These are phyloP conservation scores for Medicago truncatula DNA, from an alignment of 306 rosid genomes.

Conservation along the genomic window DNA sequence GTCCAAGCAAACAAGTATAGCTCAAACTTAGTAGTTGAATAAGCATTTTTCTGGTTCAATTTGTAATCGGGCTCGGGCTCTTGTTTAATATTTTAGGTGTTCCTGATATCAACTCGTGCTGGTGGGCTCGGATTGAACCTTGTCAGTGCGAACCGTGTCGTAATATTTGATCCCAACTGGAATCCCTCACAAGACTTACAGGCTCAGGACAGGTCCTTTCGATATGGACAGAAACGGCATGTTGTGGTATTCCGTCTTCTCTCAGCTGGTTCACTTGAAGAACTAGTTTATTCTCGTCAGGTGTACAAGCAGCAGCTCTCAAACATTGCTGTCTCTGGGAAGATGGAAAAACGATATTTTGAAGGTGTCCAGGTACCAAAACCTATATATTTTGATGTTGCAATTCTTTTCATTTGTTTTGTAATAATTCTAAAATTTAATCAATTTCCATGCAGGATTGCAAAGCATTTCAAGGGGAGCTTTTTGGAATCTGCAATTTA, in stretches of 20 bases:
- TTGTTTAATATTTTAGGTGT: constrained; percentile 65
- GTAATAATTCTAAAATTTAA: constrained; percentile 7
- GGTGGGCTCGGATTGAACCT: constrained; percentile 98
- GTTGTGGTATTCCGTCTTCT: constrained; percentile 91
- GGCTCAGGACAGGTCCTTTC: constrained; percentile 96
- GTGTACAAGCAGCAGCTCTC: constrained; percentile 95
- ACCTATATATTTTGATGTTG: constrained; percentile 33
- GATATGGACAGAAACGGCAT: constrained; percentile 93
- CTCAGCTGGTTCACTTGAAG: constrained; percentile 94
- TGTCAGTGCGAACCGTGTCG: constrained; percentile 96
- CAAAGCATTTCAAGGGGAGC: constrained; percentile 94
- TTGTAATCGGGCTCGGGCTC: constrained; percentile 19
- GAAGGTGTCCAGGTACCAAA: constrained; percentile 92
- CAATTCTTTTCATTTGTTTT: neutral
- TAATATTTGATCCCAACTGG: constrained; percentile 97
- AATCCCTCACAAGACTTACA: constrained; percentile 97
- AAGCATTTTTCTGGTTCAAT: constrained; percentile 30
- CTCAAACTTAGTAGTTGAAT: constrained; percentile 35
- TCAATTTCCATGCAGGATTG: constrained; percentile 64
- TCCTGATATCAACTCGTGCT: constrained; percentile 93
- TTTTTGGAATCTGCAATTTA: constrained; percentile 90
- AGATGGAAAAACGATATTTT: constrained; percentile 91
- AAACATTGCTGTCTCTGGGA: constrained; percentile 91
- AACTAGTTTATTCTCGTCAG: constrained; percentile 92
- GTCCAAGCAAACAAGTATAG: constrained; percentile 89